These are phyloP conservation scores for Saturnispora silvae DNA, from an alignment of 805 yeast genomes.

Conservation along the genomic window DNA sequence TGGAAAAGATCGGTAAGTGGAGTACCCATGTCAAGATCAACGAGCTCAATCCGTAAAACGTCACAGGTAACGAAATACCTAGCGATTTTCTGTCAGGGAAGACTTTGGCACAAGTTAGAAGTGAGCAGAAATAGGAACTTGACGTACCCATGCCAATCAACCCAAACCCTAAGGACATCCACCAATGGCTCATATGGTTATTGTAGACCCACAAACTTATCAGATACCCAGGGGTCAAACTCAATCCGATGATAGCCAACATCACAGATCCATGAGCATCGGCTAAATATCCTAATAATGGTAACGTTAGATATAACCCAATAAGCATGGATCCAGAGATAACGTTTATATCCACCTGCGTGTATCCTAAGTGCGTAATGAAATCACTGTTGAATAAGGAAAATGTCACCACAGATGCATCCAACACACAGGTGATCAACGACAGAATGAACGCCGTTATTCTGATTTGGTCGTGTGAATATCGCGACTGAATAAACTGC, in stretches of 20 bases:
- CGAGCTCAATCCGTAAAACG: conserved; percentile 78
- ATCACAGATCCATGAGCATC: conserved; percentile 80
- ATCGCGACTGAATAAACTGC: conserved; percentile 29
- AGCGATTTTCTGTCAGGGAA: conserved; percentile 67
- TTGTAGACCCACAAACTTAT: conserved; percentile 32
- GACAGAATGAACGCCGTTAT: conserved; percentile 46
- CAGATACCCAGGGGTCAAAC: conserved; percentile 62
- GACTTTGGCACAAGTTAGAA: conserved; percentile 77
- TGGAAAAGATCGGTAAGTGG: conserved; percentile 32
- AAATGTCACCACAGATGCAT: conserved; percentile 77
- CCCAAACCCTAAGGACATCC: conserved; percentile 41
- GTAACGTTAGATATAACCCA: conserved; percentile 81
- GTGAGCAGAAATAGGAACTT: conserved; percentile 56
- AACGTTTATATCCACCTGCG: conserved; percentile 55
- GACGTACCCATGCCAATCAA: conserved; percentile 66
- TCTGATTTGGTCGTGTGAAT: conserved; percentile 34
- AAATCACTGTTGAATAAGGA: conserved; percentile 70
- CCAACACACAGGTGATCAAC: conserved; percentile 54
- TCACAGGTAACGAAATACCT: conserved; percentile 80
- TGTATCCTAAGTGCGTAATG: conserved; percentile 44
- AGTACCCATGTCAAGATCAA: conserved; percentile 56
- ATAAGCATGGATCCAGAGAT: conserved; percentile 64
- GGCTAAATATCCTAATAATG: conserved; percentile 69
- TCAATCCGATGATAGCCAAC: conserved; percentile 48
- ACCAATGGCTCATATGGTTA: conserved; percentile 21